Base-by-base conservation (phyloP, 768 basidiomycete genomes). In the Collybia mongolica region DNA sequence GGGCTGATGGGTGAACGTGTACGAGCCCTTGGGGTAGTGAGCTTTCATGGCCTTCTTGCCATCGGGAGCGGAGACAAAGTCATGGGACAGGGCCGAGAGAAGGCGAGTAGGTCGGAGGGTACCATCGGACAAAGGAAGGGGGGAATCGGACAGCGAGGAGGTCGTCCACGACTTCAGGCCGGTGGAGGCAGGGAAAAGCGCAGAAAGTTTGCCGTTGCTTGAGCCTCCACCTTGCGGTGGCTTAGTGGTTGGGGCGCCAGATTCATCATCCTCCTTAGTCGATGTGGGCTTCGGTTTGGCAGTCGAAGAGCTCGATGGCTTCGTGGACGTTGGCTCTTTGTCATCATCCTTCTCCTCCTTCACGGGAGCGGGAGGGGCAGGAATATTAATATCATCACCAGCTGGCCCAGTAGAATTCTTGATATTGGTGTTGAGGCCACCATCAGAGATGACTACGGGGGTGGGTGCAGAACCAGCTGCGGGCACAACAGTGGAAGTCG, bases 11-110 rank as follows among this genome's bases (percentile, higher is more conserved):
- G 63, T 61, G 58, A 77, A 78, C 14, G 71, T 81, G 66, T 76
- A 82, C 40, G 82, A 83, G 23, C 83, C 84, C 60, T 77, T 50
- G 26, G 81, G 79, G 61, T 76, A 85, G 52, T 69, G 67, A 0
- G 80, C 79, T 59, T 72, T 70, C 75, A 82, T 80, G 11, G 76
- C 69, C 46, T 60, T 49, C 65, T 73, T 76, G 57, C 81, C 82
- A 53, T 81, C 80, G 23, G 80, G 77, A 9, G 74, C 73, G 35
- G 61, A 52, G 50, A 68, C 67, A 60, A 75, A 76, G 46, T 63
- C 64, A 55, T 78, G 77, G 9, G 70, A 44, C 5, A 80, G 66
- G 15, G 58, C 57, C 0, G 46, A 57, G 24, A 79, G 60, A 15
- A 70, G 59, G 23, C 72, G 66, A n/a, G 59, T 65, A n/a, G 73